These are phyloP conservation scores for Anthostomella pinea DNA, from an alignment of 2,329 filamentous ascomycete species.

Conservation along the genomic window DNA sequence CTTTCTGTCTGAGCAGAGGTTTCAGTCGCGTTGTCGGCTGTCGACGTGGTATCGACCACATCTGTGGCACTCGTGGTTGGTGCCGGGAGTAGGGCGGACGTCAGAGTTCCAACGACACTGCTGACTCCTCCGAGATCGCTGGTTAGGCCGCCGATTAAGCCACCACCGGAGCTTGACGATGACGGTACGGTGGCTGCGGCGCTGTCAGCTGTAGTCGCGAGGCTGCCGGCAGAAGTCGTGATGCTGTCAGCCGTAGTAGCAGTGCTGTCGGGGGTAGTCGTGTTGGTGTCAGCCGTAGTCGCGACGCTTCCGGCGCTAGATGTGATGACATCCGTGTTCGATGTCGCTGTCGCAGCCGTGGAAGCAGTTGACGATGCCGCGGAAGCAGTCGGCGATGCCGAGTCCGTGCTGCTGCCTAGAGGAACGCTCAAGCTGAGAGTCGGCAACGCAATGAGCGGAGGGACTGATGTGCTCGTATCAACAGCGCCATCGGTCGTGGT, in stretches of 20 bases:
- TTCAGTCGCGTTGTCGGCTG: background rate
- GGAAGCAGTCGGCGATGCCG: no score
- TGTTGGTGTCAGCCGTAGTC: background rate
- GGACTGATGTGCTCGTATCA: constrained; percentile 9
- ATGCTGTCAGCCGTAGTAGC: background rate
- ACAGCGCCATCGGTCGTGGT: constrained; percentile 11
- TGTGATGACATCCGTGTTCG: background rate
- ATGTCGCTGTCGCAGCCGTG: constrained; percentile 9
- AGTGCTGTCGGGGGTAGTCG: background rate
- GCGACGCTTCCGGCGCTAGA: background rate
- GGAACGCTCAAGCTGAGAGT: constrained; percentile 17
- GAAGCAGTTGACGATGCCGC: no score
- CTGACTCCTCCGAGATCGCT: constrained; percentile 15
- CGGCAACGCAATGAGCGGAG: constrained; percentile 20
- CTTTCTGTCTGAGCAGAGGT: background rate
- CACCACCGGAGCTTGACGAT: constrained; percentile 16
- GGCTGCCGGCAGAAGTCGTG: no score
- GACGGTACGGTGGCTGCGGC: no score
- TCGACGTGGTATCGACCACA: no score
- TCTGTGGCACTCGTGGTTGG: no score
- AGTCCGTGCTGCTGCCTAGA: no score
- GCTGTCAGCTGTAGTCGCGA: no score
- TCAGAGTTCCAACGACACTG: constrained; percentile 1
- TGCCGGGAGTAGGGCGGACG: background rate
- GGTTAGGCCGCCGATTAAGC: constrained; percentile 19